Evolutionary conservation across 2,329 filamentous ascomycete genomes (phyloP), one percentile per base, ranked within the genome.

Genomic region (Xylariaceae sp.): DNA sequence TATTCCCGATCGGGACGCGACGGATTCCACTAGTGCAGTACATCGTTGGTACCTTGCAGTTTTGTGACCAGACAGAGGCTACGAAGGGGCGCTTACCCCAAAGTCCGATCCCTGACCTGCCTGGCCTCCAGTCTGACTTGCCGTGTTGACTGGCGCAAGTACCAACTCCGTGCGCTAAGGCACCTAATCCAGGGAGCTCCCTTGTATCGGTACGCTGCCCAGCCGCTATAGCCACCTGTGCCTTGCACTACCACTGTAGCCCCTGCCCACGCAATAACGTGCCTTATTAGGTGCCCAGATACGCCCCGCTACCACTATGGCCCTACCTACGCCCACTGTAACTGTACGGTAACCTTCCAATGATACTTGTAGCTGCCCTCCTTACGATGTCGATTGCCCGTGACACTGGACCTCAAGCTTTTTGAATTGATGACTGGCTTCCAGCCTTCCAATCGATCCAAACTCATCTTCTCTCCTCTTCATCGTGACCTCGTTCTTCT

Each of bases 401-500:
- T 4, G 23, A 30, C 23, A 30, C 23, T 30, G 23, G 23, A 18
- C 17, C 17, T 18, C 17, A 42, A 42, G 37, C 37, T 42, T 42
- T 45, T 45, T 15, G 42, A 45, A 45, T 6, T 13, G 13, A 45
- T 45, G 42, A 45, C 42, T 45, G 9, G 11, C 13, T 11, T n/a
- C 17, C 13, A 6, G 3, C 18, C 54, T 7, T 23, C 23, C 23
- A 30, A 30, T 30, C 23, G 23, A 30, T 30, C 23, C 23, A 30
- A 30, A 30, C 23, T 30, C 23, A 30, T 30, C 23, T 10, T 45
- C 8, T 35, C 42, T 11, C 13, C 39, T 42, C 37, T 51, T 57
- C 3, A 13, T 44, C 53, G 48, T 53, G 11, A 48, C 18, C 18
- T 50, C 23, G 37, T 55, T 50, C 45, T 51, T 57, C 51, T 57